Evolutionary conservation across 345 rosid species (phyloP).

Genomic region (Salix purpurea): DNA sequence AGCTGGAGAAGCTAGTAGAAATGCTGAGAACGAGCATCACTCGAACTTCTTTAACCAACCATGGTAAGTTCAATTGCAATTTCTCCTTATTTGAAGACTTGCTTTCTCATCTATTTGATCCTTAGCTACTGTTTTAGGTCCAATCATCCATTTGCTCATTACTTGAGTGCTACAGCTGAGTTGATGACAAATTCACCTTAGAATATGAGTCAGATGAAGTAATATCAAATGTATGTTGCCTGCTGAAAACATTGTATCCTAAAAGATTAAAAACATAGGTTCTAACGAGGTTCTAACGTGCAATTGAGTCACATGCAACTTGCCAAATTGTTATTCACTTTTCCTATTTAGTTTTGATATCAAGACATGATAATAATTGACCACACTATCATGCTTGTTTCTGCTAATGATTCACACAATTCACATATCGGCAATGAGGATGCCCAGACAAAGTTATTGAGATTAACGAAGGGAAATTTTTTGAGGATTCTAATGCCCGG

Average conservation of each 20-base stretch:
- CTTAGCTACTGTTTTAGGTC: not conserved
- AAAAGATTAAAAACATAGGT: not conserved
- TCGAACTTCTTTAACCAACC: slow-evolving; percentile 94
- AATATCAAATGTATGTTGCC: not conserved
- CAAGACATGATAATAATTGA: not conserved
- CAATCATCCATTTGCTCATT: not conserved
- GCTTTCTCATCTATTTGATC: not conserved
- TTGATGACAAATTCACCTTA: slow-evolving; percentile 1
- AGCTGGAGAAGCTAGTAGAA: slow-evolving; percentile 84
- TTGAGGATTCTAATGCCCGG: not conserved
- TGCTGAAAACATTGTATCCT: not conserved
- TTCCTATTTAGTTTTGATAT: not conserved
- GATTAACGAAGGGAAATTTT: not conserved
- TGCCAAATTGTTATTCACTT: not conserved
- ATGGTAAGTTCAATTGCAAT: slow-evolving; percentile 48
- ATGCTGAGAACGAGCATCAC: slow-evolving; percentile 78
- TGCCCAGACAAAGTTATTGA: not conserved
- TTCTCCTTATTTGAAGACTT: not conserved
- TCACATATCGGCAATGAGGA: not conserved
- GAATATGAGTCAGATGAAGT: not conserved
- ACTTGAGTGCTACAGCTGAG: not conserved
- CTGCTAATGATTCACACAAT: not conserved
- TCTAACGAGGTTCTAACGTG: not conserved
- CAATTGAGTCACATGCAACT: not conserved
- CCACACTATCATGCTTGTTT: not conserved